Evolutionary conservation across 495 filamentous ascomycete species (phyloP).

Genomic region (Hypoxylon lenormandii): DNA sequence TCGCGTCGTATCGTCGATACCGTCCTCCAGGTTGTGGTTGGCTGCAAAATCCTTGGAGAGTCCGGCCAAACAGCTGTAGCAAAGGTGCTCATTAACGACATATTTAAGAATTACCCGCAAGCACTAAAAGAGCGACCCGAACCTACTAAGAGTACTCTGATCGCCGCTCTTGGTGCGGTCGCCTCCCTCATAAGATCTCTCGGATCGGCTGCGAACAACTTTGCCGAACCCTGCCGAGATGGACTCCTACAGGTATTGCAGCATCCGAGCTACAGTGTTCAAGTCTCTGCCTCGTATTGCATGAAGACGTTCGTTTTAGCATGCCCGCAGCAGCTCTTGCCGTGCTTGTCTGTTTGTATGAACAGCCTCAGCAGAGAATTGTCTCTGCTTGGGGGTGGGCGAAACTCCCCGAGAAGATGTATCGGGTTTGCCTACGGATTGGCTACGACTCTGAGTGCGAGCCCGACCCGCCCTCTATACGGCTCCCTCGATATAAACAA

Average conservation of each 20-base stretch:
- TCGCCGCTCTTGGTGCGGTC: conserved; percentile 81
- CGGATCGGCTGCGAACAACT: conserved; percentile 79
- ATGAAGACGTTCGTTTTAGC: conserved; percentile 87
- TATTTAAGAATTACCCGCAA: conserved; percentile 95
- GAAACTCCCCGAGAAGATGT: conserved; percentile 85
- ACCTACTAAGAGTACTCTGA: conserved; percentile 86
- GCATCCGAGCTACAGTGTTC: conserved; percentile 95
- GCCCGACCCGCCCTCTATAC: conserved; percentile 86
- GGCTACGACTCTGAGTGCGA: conserved; percentile 89
- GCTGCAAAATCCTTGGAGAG: conserved; percentile 84
- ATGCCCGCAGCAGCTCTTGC: conserved; percentile 89
- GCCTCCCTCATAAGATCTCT: conserved; percentile 81
- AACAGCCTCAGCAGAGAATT: conserved; percentile 93
- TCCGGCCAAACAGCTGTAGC: conserved; percentile 85
- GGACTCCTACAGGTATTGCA: conserved; percentile 89
- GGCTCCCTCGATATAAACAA: conserved; percentile 96
- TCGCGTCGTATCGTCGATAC: conserved; percentile 86
- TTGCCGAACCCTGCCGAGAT: conserved; percentile 85
- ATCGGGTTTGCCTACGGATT: conserved; percentile 94
- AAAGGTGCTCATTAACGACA: conserved; percentile 82
- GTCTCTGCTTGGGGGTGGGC: conserved; percentile 75
- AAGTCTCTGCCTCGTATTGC: conserved; percentile 86
- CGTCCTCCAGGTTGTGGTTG: conserved; percentile 85
- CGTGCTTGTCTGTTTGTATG: conserved; percentile 94
- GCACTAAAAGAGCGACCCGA: conserved; percentile 90